Conservation (phyloP, 768 basidiomycete genomes). For the Hortiboletus flavorubellus region DNA sequence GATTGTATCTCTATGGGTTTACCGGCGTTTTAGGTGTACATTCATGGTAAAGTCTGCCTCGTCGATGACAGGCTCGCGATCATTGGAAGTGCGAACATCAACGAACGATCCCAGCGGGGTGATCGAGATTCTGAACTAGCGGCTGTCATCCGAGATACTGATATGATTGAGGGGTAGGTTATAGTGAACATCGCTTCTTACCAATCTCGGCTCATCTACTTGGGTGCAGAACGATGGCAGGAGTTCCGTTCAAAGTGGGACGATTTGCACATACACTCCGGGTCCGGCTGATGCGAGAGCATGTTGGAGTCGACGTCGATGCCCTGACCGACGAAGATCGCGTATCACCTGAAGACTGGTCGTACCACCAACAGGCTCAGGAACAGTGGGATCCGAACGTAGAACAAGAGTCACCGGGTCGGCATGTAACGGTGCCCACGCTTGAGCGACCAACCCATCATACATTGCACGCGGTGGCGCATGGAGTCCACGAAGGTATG, state of each 20-base stretch:
- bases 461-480: constrained; percentile 36
- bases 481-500: constrained; percentile 51
- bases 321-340: constrained; percentile 74
- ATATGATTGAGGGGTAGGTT: constrained; percentile 89
- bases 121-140: constrained; percentile 97
- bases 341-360: constrained; percentile 48
- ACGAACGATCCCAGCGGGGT: constrained; percentile 92
- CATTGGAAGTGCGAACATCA: constrained; percentile 96
- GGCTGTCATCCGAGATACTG: constrained; percentile 91
- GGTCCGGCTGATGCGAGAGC: constrained; percentile 93
- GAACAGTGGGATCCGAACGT: constrained; percentile 71
- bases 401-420: constrained; percentile 53
- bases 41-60: constrained; percentile 70
- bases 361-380: constrained; percentile 46
- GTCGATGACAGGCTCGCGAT: constrained; percentile 94
- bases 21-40: constrained; percentile 61
- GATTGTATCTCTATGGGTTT: constrained; percentile 1
- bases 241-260: constrained; percentile 91
- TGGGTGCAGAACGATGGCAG: constrained; percentile 77
- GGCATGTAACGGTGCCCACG: constrained; percentile 42
- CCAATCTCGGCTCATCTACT: background rate
- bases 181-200: background rate
- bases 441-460: constrained; percentile 32
- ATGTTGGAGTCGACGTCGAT: constrained; percentile 94
- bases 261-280: constrained; percentile 95